A percentile compares a stretch with the other conserved stretches of the same genome.
phyloP scores from a whole-genome alignment of 768 basidiomycete species.

The Hygrophorus pudorinus region DNA sequence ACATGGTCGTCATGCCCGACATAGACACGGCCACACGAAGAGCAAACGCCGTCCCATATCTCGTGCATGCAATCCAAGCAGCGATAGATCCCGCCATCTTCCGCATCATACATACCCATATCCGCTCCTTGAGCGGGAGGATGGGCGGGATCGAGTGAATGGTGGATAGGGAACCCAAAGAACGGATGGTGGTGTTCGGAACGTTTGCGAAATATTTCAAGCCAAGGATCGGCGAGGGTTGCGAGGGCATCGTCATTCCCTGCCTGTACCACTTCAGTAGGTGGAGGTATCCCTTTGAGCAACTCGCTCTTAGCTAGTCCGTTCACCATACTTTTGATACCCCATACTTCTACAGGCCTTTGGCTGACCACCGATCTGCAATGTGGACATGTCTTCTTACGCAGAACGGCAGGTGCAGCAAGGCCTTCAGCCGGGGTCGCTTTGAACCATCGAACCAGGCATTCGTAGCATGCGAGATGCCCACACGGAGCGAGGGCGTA shows the following conservation, averaged over 20 bases:
- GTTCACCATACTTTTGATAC: constrained; percentile 55
- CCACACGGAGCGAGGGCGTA: constrained; percentile 71
- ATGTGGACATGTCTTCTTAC: constrained; percentile 61
- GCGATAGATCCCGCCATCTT: constrained; percentile 70
- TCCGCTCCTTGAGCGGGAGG: constrained; percentile 12
- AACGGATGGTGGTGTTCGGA: too few relatives aligned
- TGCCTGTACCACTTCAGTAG: neutral
- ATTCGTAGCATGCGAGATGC: constrained; percentile 59
- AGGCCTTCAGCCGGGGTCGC: constrained; percentile 21
- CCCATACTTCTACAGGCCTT: constrained; percentile 63
- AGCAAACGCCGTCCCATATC: constrained; percentile 61
- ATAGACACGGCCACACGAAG: constrained; percentile 50
- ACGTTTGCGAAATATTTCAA: constrained; percentile 3
- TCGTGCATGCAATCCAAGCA: constrained; percentile 74
- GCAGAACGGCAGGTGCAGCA: constrained; percentile 29
- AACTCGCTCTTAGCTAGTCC: constrained; percentile 39
- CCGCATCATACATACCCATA: constrained; percentile 51
- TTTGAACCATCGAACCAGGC: constrained; percentile 73
- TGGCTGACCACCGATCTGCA: constrained; percentile 53
- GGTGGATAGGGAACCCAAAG: too few relatives aligned
- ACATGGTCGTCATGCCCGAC: constrained; percentile 40
- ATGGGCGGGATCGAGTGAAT: constrained; percentile 8
- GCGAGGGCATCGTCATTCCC: neutral
- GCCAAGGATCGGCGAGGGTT: constrained; percentile 5
- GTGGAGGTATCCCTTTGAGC: neutral